Evolutionary conservation across 1,284 basidiomycete genomes (phyloP), one percentile per base, ranked within the genome.

Genomic region (Spongiforma sp.): DNA sequence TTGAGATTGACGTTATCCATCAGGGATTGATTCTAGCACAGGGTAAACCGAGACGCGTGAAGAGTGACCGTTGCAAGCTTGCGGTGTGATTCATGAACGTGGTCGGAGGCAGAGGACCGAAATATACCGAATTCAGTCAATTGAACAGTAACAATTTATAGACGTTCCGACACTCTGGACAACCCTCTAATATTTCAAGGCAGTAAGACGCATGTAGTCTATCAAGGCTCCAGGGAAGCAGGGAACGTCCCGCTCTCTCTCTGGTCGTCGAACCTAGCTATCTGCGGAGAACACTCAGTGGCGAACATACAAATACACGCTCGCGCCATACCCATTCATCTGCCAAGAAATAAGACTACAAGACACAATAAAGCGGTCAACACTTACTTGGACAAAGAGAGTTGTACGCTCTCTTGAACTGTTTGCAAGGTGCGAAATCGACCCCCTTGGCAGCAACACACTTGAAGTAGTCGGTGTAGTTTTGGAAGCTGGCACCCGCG

Each of bases 381-480:
- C 12, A 91, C 95, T 79, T 75, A 98, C 96, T 99, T 68, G 98
- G 98, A 85, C 98, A 99, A 68, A 99, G 89, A 60, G 96, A 96
- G 85, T 95, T 88, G 87, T 95, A 99, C 41, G 95, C 94, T 78
- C 91, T 89, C 85, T 93, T 95, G 90, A 99, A 99, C 83, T 98
- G 96, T 84, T 97, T 96, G 93, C 98, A 99, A 12, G 98, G 96
- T 28, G 91, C 89, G 79, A 91, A 99, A 66, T 99, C 98, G 75
- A 99, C 97, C 70, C 98, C 98, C 85, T 98, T 99, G 73, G 95
- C 96, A 75, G 93, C 84, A 74, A 99, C 84, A 80, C 98, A 99
- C 82, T 97, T 98, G 90, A 95, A 94, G 86, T 97, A 98, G 82
- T 99, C 95, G 66, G 93, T 91, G 81, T 95, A 98, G 83, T 96